These are phyloP conservation scores for Syzygium oleosum DNA, from an alignment of 345 rosid species.

Conservation along the genomic window DNA sequence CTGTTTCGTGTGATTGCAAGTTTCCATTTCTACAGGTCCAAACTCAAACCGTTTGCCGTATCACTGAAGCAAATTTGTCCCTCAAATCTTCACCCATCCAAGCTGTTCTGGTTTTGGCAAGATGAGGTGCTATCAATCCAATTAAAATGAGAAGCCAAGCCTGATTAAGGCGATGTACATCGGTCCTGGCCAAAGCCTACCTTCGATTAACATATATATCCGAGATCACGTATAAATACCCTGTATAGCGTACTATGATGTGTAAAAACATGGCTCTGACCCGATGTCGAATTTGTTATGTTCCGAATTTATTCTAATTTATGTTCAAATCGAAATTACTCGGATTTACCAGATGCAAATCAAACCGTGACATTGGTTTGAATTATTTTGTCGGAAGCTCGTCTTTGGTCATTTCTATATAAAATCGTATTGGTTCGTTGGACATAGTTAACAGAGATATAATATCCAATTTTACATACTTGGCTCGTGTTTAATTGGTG, in stretches of 20 bases:
- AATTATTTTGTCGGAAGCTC: not conserved
- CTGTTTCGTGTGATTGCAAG: not conserved
- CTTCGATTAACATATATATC: not conserved
- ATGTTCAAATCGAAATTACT: not conserved
- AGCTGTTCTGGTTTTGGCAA: not conserved
- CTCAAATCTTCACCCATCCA: not conserved
- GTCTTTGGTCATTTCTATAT: not conserved
- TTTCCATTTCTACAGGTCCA: not conserved
- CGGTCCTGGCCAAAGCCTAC: not conserved
- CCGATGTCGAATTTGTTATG: not conserved
- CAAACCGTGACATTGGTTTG: not conserved
- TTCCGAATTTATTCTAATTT: not conserved
- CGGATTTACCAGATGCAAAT: not conserved
- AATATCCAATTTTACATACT: not conserved
- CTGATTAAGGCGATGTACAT: not conserved
- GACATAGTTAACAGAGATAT: not conserved
- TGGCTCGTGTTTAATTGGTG: not conserved
- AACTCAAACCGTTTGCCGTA: not conserved
- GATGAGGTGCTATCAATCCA: not conserved
- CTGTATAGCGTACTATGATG: not conserved
- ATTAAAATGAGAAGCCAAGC: not conserved
- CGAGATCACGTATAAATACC: not conserved
- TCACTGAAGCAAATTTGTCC: not conserved
- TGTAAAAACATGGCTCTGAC: not conserved
- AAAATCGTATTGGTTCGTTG: not conserved